These are phyloP conservation scores for Saksenaea vasiformis DNA, from an alignment of 371 early-diverging fungal species.

Conservation along the genomic window DNA sequence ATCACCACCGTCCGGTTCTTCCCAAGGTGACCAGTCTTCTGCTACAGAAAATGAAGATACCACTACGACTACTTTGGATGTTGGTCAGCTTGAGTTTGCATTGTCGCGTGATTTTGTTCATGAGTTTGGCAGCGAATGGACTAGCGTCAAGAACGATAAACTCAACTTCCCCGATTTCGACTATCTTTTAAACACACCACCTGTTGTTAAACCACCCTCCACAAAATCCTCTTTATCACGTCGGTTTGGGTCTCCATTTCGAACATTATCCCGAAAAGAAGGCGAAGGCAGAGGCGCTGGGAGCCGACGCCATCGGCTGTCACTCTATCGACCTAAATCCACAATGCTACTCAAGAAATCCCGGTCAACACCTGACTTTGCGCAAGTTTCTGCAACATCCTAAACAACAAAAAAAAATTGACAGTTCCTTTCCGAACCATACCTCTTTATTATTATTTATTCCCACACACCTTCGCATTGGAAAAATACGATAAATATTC, in stretches of 20 bases:
- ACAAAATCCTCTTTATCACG: neutral
- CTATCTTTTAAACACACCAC: neutral
- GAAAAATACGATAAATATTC: too few relatives aligned
- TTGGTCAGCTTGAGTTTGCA: slow-evolving; percentile 15
- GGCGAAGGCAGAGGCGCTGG: neutral
- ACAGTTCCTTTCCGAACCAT: too few relatives aligned
- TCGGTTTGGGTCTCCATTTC: neutral
- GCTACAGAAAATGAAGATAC: neutral
- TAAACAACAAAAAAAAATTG: neutral
- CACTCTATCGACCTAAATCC: slow-evolving; percentile 11
- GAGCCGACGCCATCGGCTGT: slow-evolving; percentile 8
- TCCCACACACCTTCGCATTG: too few relatives aligned
- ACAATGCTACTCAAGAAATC: neutral
- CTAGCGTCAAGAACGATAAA: neutral
- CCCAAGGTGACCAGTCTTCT: too few relatives aligned
- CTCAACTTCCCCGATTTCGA: neutral
- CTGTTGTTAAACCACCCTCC: neutral
- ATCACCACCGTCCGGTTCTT: neutral
- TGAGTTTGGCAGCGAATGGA: slow-evolving; percentile 5
- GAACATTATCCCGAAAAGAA: slow-evolving; percentile 8
- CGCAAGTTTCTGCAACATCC: neutral
- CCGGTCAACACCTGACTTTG: neutral
- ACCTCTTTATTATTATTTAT: too few relatives aligned
- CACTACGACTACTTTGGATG: neutral
- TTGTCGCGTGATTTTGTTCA: slow-evolving; percentile 14